phyloP scores from a whole-genome alignment of 805 yeast species.

The Myxozyma nipponensis region DNA sequence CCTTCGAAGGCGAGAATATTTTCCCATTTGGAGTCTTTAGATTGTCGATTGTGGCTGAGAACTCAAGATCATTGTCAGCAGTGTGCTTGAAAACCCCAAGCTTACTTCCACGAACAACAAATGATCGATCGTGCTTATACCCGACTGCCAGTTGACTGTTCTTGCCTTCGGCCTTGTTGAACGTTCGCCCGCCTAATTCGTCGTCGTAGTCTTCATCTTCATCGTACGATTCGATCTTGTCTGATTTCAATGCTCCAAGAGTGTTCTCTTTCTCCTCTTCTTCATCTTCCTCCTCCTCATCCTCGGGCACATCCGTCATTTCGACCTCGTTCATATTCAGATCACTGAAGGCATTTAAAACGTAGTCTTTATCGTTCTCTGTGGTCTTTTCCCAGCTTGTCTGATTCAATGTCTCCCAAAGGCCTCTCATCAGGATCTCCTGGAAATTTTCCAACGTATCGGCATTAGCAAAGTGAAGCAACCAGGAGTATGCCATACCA shows the following conservation, averaged over 20 bases:
- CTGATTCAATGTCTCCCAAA: conserved; percentile 60
- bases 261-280: conserved; percentile 23
- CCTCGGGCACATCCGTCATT: conserved; percentile 37
- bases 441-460: conserved; percentile 51
- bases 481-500: conserved; percentile 53
- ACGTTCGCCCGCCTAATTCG: conserved; percentile 41
- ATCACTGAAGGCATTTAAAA: conserved; percentile 51
- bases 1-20: conserved; percentile 52
- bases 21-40: conserved; percentile 52
- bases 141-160: conserved; percentile 73
- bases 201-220: conserved; percentile 38
- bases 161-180: conserved; percentile 38
- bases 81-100: conserved; percentile 74
- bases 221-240: conserved; percentile 21
- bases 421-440: conserved; percentile 45
- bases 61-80: conserved; percentile 48
- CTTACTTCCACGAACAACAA: conserved; percentile 72
- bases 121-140: conserved; percentile 64
- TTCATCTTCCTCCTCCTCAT: conserved; percentile 41
- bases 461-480: conserved; percentile 50
- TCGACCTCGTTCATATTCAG: conserved; percentile 38
- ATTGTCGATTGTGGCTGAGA: conserved; percentile 63
- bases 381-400: conserved; percentile 46
- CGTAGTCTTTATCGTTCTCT: conserved; percentile 51
- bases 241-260: no score